Evolutionary conservation across 306 rosid genomes (phyloP).

Genomic region (Prunus mume): DNA sequence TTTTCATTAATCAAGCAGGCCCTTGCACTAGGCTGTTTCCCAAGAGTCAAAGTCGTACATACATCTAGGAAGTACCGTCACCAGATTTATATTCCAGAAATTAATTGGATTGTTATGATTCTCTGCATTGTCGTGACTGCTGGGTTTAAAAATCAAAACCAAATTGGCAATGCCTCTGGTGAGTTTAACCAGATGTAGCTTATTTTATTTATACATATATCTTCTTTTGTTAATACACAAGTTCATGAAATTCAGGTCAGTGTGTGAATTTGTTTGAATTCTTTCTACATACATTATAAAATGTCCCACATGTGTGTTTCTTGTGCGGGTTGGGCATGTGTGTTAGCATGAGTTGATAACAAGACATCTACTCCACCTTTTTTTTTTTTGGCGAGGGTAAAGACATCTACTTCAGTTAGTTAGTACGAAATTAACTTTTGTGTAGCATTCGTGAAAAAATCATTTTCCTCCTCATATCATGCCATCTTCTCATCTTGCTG

Average conservation of each 20-base stretch:
- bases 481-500: not conserved
- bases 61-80: slow-evolving; percentile 81
- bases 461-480: not conserved
- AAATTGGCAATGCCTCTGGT: slow-evolving; percentile 97
- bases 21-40: slow-evolving; percentile 90
- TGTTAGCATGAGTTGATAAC: too few species aligned
- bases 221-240: not conserved
- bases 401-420: not conserved
- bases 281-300: not conserved
- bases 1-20: slow-evolving; percentile 93
- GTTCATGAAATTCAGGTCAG: not conserved
- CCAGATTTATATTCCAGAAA: slow-evolving; percentile 90
- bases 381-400: too few species aligned
- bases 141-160: slow-evolving; percentile 85
- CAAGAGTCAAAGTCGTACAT: slow-evolving; percentile 89
- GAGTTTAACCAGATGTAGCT: slow-evolving; percentile 11
- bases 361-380: too few species aligned
- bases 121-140: slow-evolving; percentile 95
- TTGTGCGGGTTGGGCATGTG: too few species aligned
- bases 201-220: not conserved
- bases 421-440: too few species aligned
- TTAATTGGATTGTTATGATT: slow-evolving; percentile 94
- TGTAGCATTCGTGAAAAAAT: not conserved
- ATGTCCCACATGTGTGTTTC: too few species aligned
- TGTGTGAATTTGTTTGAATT: not conserved